These are phyloP conservation scores for Aspergillus affinis DNA, from an alignment of 495 filamentous ascomycete species.

Conservation along the genomic window DNA sequence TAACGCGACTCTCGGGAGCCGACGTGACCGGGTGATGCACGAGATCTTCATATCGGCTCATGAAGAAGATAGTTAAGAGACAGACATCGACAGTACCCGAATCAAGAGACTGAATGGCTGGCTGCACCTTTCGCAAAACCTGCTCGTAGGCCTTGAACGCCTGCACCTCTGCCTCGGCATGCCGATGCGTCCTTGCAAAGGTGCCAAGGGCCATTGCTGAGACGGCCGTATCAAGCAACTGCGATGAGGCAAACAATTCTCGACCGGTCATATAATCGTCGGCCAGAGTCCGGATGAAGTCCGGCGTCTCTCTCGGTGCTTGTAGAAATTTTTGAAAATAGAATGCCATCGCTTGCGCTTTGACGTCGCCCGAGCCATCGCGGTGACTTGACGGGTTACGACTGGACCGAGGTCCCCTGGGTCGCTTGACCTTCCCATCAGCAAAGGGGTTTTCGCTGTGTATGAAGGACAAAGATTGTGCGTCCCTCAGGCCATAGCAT, in stretches of 20 bases:
- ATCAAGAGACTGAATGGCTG: neutral
- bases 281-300: neutral
- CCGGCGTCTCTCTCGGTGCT: neutral
- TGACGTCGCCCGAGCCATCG: neutral
- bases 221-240: neutral
- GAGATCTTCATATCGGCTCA: constrained; percentile 2
- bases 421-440: neutral
- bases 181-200: neutral
- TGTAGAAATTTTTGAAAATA: neutral
- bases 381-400: neutral
- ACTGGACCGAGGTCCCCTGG: constrained; percentile 5
- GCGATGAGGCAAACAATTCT: neutral
- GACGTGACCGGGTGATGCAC: neutral
- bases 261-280: neutral
- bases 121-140: neutral
- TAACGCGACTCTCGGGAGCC: neutral
- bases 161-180: neutral
- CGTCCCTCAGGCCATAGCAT: neutral
- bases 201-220: neutral
- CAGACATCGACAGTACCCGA: neutral
- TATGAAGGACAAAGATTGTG: neutral
- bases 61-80: constrained; percentile 1
- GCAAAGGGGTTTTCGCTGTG: constrained; percentile 4
- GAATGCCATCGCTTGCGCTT: neutral
- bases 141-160: neutral